Evolutionary conservation across 2,329 filamentous ascomycete genomes (phyloP), one percentile per base, ranked within the genome.

Genomic region (Ceratocystis eucalypticola): DNA sequence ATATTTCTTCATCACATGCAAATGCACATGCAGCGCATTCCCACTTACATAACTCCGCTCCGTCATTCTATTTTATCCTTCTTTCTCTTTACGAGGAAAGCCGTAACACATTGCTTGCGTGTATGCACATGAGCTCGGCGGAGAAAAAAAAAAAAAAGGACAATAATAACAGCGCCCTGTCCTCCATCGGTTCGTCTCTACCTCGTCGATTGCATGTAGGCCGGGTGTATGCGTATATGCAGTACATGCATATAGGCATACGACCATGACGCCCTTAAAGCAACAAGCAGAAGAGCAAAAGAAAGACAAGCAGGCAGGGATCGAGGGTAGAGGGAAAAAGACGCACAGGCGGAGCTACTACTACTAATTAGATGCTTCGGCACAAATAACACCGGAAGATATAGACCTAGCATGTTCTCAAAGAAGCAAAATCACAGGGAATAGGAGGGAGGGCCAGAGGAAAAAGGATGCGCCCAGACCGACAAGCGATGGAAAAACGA

Each of bases 311-410:
- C 37, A 41, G 10, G 37, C 37, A 41, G 10, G 37, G 37, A 41
- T 41, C 8, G 0, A 41, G 37, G 37, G 8, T 41, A 64, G n/a
- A 12, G 44, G 37, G 46, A 57, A 41, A 65, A 33, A 48, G 17
- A 20, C 33, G 30, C 53, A 57, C 53, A 57, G 53, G 53, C 53
- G 53, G 53, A 57, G 53, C 53, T 57, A 57, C 22, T 12, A 30
- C 53, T 57, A 17, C 53, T 57, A 37, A 57, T 41, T 57, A 17
- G 30, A 46, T 28, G 53, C 53, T 57, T 57, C 53, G 53, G 53
- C 53, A 57, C 53, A 57, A 57, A 57, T 57, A 57, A 57, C 53
- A 57, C 53, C 53, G 53, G 53, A 57, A 57, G 15, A 57, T 57
- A 57, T 57, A 57, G 53, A 57, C 30, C 25, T 28, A 57, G 53